Evolutionary conservation across 2,329 filamentous ascomycete species (phyloP).

Genomic region (Penicillium hordei): DNA sequence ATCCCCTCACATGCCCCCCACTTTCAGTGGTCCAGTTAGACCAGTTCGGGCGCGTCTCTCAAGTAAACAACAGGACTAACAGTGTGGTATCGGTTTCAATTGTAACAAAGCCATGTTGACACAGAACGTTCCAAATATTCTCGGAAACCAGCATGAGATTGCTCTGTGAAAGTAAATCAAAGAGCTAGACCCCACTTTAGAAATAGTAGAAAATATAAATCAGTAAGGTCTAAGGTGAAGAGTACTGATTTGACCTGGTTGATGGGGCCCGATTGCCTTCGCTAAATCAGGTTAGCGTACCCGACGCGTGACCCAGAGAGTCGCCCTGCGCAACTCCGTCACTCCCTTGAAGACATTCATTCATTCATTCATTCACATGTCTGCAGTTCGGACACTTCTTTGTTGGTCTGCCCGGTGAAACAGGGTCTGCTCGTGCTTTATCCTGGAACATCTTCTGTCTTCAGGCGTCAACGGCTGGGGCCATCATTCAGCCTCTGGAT

Average conservation of each 20-base stretch:
- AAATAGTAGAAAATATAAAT: background rate
- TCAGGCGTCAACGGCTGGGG: background rate
- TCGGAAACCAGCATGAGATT: slow-evolving; percentile 5
- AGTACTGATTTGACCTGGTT: background rate
- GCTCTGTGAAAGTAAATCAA: background rate
- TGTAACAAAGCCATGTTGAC: slow-evolving; percentile 10
- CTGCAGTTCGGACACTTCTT: slow-evolving; percentile 12
- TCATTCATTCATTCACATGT: slow-evolving; percentile 12
- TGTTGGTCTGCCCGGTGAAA: slow-evolving; percentile 6
- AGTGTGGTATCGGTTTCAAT: slow-evolving; percentile 1
- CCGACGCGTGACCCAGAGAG: slow-evolving; percentile 41
- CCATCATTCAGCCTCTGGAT: background rate
- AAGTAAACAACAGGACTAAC: slow-evolving; percentile 3
- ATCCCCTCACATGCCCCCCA: slow-evolving; percentile 7
- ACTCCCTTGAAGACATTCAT: slow-evolving; percentile 21
- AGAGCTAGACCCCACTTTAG: background rate
- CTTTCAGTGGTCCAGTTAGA: slow-evolving; percentile 1
- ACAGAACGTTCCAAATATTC: background rate
- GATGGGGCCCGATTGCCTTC: slow-evolving; percentile 3
- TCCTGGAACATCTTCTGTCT: background rate
- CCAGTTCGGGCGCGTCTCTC: background rate
- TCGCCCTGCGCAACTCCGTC: slow-evolving; percentile 32
- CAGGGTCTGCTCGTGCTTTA: slow-evolving; percentile 2
- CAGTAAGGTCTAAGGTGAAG: background rate
- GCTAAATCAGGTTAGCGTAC: slow-evolving; percentile 35